Conservation (phyloP, 1,284 basidiomycete genomes). For the Schizophyllum amplum region DNA sequence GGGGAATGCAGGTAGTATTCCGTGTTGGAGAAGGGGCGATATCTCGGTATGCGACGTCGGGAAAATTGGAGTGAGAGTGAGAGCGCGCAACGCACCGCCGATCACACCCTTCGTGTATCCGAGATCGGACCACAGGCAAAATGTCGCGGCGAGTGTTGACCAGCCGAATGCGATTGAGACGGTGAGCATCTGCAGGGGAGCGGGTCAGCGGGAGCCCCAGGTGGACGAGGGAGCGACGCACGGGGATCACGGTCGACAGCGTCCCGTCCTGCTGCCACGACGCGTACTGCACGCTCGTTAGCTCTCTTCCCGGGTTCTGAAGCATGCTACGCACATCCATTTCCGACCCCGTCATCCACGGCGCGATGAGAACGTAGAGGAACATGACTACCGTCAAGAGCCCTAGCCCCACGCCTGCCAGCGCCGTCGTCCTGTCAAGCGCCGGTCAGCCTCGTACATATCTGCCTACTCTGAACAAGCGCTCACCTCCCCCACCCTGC, state of each 20-base stretch:
- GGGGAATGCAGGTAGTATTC: neutral
- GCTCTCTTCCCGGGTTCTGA: neutral
- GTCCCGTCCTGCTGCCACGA: conserved; percentile 55
- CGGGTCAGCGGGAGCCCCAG: neutral
- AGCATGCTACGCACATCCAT: conserved; percentile 51
- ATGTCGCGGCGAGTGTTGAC: conserved; percentile 49
- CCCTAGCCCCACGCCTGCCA: conserved; percentile 42
- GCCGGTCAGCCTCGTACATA: conserved; percentile 5
- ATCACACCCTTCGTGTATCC: conserved; percentile 56
- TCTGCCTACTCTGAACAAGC: conserved; percentile 15
- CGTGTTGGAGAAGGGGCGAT: no score
- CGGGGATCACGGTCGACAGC: conserved; percentile 51
- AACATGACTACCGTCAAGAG: conserved; percentile 57
- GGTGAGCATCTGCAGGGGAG: conserved; percentile 39
- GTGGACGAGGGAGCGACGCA: conserved; percentile 14
- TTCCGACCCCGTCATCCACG: conserved; percentile 53
- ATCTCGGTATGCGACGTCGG: no score
- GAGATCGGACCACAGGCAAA: conserved; percentile 55
- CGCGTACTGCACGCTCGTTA: conserved; percentile 37
- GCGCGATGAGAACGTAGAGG: conserved; percentile 59
- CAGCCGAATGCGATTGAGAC: conserved; percentile 62
- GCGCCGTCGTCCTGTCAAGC: conserved; percentile 36
- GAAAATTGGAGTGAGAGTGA: neutral
- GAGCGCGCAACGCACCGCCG: conserved; percentile 38
- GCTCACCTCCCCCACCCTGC: conserved; percentile 46